Base-by-base conservation (phyloP, 2,329 filamentous ascomycete species). In the Podosphaera leucotricha region DNA sequence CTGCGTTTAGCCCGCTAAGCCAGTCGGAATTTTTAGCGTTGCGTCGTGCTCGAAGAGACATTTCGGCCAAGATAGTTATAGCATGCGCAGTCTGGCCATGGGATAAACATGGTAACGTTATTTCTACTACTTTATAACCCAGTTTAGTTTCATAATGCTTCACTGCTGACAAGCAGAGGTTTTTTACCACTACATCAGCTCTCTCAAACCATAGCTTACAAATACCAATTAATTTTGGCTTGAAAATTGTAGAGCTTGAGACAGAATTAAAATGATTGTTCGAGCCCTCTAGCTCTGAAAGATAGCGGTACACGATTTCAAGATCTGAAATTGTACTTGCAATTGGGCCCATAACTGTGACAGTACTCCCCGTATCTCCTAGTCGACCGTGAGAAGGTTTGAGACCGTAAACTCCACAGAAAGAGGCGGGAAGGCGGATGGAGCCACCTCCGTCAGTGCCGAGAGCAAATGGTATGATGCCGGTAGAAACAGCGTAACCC, bases 371-470 rank as follows among this genome's bases (percentile, higher is more conserved):
- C 59, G 67, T 65, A 46, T 61, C 65, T 38, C 70, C 70, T 5
- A 80, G 70, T 33, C 84, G 76, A 54, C 77, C 71, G 56, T 90
- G 79, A 0, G 73, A 77, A 1, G 82, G 66, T 60, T 93, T 92
- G 46, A 93, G 66, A 2, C 84, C 84, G 60, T 79, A 92, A 19
- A 83, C 59, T 41, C 54, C 55, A 45, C 55, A 56, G 38, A 56
- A 56, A 5, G 53, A 53, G 2, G 54, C 43, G 6, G 55, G 54
- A n/a, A 61, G 52, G 1, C 55, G 51, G 38, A 82, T 73, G 16
- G 73, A 79, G 33, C 77, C 77, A 47, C 77, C 77, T 0, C 77
- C 95, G 58, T 98, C 90, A 11, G 87, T 93, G 18, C 87, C 90
- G 21, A 98, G 64, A 4, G 85, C 84, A 30, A 77, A 49, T 24